phyloP scores from a whole-genome alignment of 202 grass and related monocot species.

The Panicum virgatum region DNA sequence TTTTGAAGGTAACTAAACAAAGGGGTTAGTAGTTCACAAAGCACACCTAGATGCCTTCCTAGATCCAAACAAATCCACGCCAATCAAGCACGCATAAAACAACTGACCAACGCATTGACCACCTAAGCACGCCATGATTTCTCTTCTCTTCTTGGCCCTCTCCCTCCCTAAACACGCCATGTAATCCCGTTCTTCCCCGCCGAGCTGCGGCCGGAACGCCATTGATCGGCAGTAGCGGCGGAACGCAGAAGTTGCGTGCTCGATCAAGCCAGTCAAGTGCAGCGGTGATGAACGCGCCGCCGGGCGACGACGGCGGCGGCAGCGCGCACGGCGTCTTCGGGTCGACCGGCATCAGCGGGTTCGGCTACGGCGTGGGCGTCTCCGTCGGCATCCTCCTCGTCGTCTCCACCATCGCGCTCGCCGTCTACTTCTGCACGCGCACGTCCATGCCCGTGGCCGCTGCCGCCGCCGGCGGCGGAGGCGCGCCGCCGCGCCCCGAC shows the following conservation, averaged over 20 bases:
- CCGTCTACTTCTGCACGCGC: conserved; percentile 61
- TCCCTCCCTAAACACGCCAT: not conserved
- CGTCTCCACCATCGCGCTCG: conserved; percentile 54
- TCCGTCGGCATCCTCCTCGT: conserved; percentile 68
- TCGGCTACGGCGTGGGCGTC: conserved; percentile 65
- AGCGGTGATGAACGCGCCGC: not conserved
- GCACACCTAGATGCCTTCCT: not conserved
- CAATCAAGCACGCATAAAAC: conserved; percentile 28
- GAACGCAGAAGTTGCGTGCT: not conserved
- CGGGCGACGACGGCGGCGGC: not conserved
- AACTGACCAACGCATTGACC: conserved; percentile 23
- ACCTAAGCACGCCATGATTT: conserved; percentile 29
- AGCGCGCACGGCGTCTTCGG: conserved; percentile 35
- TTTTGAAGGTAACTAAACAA: too few species aligned
- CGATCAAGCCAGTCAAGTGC: not conserved
- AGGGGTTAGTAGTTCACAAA: too few species aligned
- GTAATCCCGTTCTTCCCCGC: not conserved
- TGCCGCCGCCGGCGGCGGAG: too few species aligned
- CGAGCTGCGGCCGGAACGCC: not conserved
- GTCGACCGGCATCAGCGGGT: conserved; percentile 43
- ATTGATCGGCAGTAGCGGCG: not conserved
- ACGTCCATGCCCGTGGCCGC: conserved; percentile 19
- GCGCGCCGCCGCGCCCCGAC: not conserved
- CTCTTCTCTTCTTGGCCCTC: not conserved
- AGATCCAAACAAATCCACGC: not conserved